These are phyloP conservation scores for Cornus controversa DNA, from an alignment of 148 eudicot species.

Conservation along the genomic window DNA sequence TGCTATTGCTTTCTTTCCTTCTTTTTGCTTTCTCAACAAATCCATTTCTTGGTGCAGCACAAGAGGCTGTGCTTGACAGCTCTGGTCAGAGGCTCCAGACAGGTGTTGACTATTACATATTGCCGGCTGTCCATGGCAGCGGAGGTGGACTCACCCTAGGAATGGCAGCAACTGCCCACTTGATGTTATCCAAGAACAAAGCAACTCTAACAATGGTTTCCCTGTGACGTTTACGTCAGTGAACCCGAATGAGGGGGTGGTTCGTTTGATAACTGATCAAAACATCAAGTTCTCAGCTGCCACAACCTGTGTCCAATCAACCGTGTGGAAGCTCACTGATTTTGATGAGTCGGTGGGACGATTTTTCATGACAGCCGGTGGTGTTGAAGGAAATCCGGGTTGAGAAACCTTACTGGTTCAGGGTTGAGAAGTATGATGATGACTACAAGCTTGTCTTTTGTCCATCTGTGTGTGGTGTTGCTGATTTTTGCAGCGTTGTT, in stretches of 20 bases:
- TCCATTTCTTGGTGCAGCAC: neutral
- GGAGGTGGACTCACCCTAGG: constrained; percentile 26
- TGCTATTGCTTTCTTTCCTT: constrained; percentile 4
- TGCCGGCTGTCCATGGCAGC: constrained; percentile 15
- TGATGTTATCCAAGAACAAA: constrained; percentile 16
- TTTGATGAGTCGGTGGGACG: constrained; percentile 2
- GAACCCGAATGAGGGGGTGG: constrained; percentile 1
- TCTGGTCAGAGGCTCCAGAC: neutral
- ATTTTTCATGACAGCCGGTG: constrained; percentile 12
- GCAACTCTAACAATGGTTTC: constrained; percentile 18
- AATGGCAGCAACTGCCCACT: constrained; percentile 22
- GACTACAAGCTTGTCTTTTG: constrained; percentile 41
- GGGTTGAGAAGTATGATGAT: constrained; percentile 29
- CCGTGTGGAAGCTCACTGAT: constrained; percentile 21
- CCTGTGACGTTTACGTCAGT: constrained; percentile 22
- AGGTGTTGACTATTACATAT: constrained; percentile 20
- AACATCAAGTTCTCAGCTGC: constrained; percentile 26
- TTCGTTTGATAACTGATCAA: constrained; percentile 19
- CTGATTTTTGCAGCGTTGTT: constrained; percentile 17
- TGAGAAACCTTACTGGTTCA: constrained; percentile 34
- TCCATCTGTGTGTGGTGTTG: constrained; percentile 31
- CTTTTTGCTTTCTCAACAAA: neutral
- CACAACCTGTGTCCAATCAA: constrained; percentile 26
- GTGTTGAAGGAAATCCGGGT: constrained; percentile 28
- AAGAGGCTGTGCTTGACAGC: too few relatives aligned